Evolutionary conservation across 345 rosid species (phyloP).

Genomic region (Ailanthus altissimus): DNA sequence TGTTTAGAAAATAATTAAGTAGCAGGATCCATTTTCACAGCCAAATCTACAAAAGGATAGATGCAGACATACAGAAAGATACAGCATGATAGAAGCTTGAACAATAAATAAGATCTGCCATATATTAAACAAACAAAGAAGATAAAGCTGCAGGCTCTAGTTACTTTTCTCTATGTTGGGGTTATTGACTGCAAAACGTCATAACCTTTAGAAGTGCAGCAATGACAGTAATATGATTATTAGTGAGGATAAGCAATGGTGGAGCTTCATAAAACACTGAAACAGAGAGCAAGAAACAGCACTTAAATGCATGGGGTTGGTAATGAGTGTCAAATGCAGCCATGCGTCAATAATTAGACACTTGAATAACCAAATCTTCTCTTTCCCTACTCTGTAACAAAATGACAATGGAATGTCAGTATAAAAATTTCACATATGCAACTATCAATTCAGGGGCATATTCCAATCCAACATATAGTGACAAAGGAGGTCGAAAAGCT

Average conservation of each 20-base stretch:
- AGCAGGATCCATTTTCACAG: background rate
- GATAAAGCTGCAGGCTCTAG: no score
- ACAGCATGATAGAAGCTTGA: background rate
- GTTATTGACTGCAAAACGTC: background rate
- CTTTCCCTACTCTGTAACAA: background rate
- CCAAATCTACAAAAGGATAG: background rate
- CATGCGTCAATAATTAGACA: background rate
- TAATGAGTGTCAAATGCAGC: background rate
- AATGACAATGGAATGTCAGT: background rate
- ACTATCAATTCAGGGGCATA: constrained; percentile 1
- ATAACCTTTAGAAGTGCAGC: background rate
- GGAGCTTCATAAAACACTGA: background rate
- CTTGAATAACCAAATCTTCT: background rate
- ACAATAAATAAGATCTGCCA: background rate
- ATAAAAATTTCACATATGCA: background rate
- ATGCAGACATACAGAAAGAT: background rate
- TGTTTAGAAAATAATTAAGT: background rate
- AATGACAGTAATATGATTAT: background rate
- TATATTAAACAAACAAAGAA: background rate
- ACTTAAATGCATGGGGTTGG: background rate
- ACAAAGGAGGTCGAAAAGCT: background rate
- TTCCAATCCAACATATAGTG: background rate
- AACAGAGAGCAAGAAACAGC: background rate
- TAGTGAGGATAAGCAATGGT: background rate
- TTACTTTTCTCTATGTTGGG: background rate